Evolutionary conservation across 2,329 filamentous ascomycete genomes (phyloP).

Genomic region (Fusarium sp.): DNA sequence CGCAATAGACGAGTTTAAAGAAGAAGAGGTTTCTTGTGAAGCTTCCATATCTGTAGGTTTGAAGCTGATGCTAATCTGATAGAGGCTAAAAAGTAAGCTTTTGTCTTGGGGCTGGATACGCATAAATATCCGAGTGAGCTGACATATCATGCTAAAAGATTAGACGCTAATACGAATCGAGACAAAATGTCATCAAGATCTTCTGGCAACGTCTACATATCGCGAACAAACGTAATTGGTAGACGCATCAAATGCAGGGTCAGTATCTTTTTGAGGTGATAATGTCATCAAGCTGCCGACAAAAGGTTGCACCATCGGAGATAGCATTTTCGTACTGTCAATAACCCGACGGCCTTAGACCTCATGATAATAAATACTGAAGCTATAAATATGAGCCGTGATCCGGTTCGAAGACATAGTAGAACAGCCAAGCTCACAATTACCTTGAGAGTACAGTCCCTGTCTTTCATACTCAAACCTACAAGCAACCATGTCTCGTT

Average conservation of each 20-base stretch:
- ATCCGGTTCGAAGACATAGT: neutral
- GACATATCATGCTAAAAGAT: neutral
- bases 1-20: no score
- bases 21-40: no score
- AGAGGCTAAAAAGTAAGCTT: conserved; percentile 14
- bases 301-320: neutral
- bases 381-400: neutral
- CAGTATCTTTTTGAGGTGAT: neutral
- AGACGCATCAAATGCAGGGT: no score
- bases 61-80: neutral
- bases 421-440: neutral
- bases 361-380: neutral
- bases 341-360: neutral
- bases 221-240: no score
- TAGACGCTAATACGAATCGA: conserved; percentile 8
- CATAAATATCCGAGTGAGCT: neutral
- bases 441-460: rapidly evolving
- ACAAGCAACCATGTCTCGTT: conserved; percentile 4
- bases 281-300: neutral
- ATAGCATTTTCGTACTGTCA: neutral
- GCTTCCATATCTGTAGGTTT: rapidly evolving
- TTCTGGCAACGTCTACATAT: neutral
- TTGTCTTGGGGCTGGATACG: neutral
- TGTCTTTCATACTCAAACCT: neutral
- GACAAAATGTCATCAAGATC: conserved; percentile 15